Base-by-base conservation (phyloP, 495 filamentous ascomycete genomes). In the Xylaria sp. region DNA sequence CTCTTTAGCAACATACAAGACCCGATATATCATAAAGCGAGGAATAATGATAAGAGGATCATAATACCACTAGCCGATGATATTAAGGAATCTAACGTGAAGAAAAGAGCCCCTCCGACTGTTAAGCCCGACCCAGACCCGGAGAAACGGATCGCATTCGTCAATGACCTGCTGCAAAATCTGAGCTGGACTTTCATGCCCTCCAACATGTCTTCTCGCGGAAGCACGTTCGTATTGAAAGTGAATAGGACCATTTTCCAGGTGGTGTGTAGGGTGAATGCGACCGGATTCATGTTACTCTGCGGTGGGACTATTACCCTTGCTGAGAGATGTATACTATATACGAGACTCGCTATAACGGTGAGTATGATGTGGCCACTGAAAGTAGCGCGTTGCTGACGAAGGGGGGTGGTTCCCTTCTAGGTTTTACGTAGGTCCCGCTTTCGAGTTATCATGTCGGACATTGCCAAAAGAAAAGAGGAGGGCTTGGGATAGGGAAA, bases 261-360 rank as follows among this genome's bases (percentile, higher is more conserved):
- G 43, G 17, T 46, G 15, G 6, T n/a, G 3, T 8, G 11, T 15
- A 50, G 44, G 44, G 14, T 66, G 21, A 66, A 29, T 12, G 24
- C 15, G 5, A 44, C 1, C 21, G 0, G 2, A 0, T 11, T 53
- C 9, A 21, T 0, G 12, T 17, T 11, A 2, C 1, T 66, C 15
- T 37, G 31, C 19, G 31, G 44, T 21, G 63, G 44, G 26, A 66
- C 26, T 4, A 21, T 66, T 7, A 66, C 21, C 2, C 19, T 66
- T 0, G 43, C 63, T 26, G 63, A 66, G 33, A 66, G 48, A 40
- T 66, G 63, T 17, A 26, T 66, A 2, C 8, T 53, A 11, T 37
- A 66, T 52, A 3, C 19, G 15, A 52, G 12, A 29, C 0, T 52
- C 2, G 43, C 63, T 29, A 41, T 43, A 1, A 44, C 37, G 40